A percentile compares a stretch with the other conserved stretches of the same genome.
Conservation (phyloP, 1,284 basidiomycete species). For the Moesziomyces sp. region DNA sequence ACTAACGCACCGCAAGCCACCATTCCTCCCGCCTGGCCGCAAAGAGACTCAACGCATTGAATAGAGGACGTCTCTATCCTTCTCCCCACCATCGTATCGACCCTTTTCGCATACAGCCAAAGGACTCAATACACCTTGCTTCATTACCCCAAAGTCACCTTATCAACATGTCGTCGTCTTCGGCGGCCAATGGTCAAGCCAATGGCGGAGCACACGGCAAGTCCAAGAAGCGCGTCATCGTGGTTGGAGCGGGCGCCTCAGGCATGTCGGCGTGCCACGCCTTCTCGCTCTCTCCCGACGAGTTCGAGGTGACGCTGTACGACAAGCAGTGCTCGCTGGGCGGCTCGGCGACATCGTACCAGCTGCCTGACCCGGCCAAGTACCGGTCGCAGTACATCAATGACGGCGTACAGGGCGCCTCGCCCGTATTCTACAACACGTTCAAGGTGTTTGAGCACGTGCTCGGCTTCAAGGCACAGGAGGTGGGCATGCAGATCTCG, state of each 20-base stretch:
- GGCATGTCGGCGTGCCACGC: slow-evolving; percentile 60
- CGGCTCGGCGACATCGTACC: slow-evolving; percentile 61
- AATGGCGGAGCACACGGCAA: slow-evolving; percentile 17
- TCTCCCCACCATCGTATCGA: neutral
- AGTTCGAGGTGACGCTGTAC: slow-evolving; percentile 59
- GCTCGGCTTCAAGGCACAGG: slow-evolving; percentile 54
- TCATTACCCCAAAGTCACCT: neutral
- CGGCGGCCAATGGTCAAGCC: slow-evolving; percentile 9
- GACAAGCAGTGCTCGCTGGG: slow-evolving; percentile 57
- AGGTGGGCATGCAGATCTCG: slow-evolving; percentile 63
- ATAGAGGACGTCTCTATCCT: neutral
- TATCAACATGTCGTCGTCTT: slow-evolving; percentile 9
- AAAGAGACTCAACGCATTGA: no score
- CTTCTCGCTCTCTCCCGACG: slow-evolving; percentile 50
- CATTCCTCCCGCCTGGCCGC: no score
- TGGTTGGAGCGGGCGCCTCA: slow-evolving; percentile 56
- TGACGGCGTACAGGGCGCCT: slow-evolving; percentile 61
- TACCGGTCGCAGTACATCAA: slow-evolving; percentile 63
- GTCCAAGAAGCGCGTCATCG: slow-evolving; percentile 57
- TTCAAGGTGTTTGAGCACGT: slow-evolving; percentile 60
- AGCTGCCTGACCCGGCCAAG: slow-evolving; percentile 55
- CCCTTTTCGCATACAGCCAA: no score
- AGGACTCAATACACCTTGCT: no score
- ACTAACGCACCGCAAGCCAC: neutral
- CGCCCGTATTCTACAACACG: slow-evolving; percentile 61